These are phyloP conservation scores for Seiridium cupressi DNA, from an alignment of 2,329 filamentous ascomycete species.

Conservation along the genomic window DNA sequence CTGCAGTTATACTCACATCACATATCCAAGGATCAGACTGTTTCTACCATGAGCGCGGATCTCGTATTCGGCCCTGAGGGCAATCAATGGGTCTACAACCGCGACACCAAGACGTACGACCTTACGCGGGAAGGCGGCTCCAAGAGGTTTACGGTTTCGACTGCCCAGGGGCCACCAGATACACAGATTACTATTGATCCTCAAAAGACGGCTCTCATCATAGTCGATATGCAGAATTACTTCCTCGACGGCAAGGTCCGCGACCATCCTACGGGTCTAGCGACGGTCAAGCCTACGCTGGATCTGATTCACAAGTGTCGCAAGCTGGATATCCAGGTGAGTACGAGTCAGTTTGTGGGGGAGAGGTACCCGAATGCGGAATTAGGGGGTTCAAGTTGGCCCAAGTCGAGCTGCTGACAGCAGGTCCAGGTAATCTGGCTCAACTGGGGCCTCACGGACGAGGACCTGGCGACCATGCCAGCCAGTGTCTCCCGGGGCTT, in stretches of 20 bases:
- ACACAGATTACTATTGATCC: slow-evolving; percentile 37
- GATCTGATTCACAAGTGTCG: slow-evolving; percentile 44
- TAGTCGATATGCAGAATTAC: slow-evolving; percentile 54
- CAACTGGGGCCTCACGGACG: slow-evolving; percentile 57
- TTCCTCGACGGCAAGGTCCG: slow-evolving; percentile 43
- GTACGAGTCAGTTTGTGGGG: background rate
- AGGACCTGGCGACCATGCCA: slow-evolving; percentile 48
- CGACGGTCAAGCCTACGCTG: slow-evolving; percentile 36
- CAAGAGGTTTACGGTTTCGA: slow-evolving; percentile 17
- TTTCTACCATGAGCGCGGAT: slow-evolving; percentile 12
- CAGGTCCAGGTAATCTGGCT: slow-evolving; percentile 43
- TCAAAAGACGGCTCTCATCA: slow-evolving; percentile 41
- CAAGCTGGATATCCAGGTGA: slow-evolving; percentile 44
- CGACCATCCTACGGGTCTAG: slow-evolving; percentile 38
- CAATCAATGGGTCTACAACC: slow-evolving; percentile 29
- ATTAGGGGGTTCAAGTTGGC: background rate
- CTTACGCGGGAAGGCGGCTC: slow-evolving; percentile 17
- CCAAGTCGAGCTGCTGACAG: background rate
- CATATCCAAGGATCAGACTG: background rate
- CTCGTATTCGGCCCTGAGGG: slow-evolving; percentile 26
- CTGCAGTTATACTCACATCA: background rate
- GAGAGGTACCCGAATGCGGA: background rate
- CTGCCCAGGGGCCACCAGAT: slow-evolving; percentile 23
- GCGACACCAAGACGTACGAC: slow-evolving; percentile 23
- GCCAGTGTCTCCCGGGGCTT: slow-evolving; percentile 48